A percentile compares a stretch with the other conserved stretches of the same genome.
phyloP scores from a whole-genome alignment of 495 filamentous ascomycete genomes.

The Xylaria cubensis region DNA sequence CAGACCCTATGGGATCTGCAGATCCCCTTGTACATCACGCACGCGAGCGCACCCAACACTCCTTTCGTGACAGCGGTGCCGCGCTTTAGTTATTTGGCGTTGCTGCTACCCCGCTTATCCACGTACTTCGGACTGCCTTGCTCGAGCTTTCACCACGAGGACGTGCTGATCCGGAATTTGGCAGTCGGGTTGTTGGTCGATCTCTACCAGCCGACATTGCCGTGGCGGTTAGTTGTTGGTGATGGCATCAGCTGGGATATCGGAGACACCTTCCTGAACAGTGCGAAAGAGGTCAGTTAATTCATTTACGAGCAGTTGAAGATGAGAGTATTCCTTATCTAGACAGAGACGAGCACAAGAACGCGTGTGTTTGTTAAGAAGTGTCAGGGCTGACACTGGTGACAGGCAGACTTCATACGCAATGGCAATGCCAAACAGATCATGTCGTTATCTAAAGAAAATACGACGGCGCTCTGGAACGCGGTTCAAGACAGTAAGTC shows the following conservation, averaged over 20 bases:
- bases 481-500: slow-evolving; percentile 77
- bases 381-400: slow-evolving; percentile 20
- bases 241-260: slow-evolving; percentile 72
- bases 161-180: slow-evolving; percentile 70
- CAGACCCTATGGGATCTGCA: slow-evolving; percentile 56
- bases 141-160: slow-evolving; percentile 87
- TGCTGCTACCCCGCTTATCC: slow-evolving; percentile 79
- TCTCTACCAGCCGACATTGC: slow-evolving; percentile 68
- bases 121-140: slow-evolving; percentile 74
- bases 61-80: slow-evolving; percentile 65
- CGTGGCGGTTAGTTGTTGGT: slow-evolving; percentile 76
- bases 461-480: slow-evolving; percentile 87
- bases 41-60: slow-evolving; percentile 44
- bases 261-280: slow-evolving; percentile 90
- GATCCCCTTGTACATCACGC: slow-evolving; percentile 60
- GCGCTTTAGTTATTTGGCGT: slow-evolving; percentile 73
- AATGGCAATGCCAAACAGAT: slow-evolving; percentile 91
- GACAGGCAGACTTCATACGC: slow-evolving; percentile 82
- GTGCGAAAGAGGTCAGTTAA: slow-evolving; percentile 77
- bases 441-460: slow-evolving; percentile 88
- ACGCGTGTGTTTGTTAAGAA: neutral
- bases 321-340: neutral
- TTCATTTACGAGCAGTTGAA: neutral
- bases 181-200: slow-evolving; percentile 89
- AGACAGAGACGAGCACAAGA: neutral